Evolutionary conservation across 345 rosid genomes (phyloP).

Genomic region (Diplotaxis tenuifolia): DNA sequence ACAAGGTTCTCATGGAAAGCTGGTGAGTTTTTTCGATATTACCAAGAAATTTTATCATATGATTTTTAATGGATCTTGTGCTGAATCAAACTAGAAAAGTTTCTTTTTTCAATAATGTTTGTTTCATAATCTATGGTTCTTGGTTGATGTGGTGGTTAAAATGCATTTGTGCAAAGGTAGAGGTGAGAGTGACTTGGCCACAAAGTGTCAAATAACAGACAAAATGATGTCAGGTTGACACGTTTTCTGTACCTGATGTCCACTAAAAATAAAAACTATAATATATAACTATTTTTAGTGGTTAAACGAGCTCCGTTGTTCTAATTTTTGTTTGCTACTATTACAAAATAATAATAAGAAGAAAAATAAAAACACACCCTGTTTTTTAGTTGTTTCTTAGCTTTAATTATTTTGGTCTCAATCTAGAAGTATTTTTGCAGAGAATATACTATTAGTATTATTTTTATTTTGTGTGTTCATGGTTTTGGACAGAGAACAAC

Average conservation of each 20-base stretch:
- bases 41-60: neutral
- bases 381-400: neutral
- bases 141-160: neutral
- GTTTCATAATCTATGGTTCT: conserved; percentile 2
- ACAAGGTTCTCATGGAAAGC: conserved; percentile 91
- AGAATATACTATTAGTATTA: neutral
- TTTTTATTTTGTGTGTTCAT: neutral
- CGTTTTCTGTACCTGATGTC: conserved; percentile 8
- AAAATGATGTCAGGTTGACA: neutral
- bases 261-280: neutral
- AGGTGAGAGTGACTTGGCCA: neutral
- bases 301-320: neutral
- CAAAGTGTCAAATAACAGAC: conserved; percentile 17
- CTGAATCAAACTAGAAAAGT: neutral
- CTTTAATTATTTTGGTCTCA: neutral
- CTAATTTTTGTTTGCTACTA: neutral
- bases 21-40: conserved; percentile 47
- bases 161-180: conserved; percentile 6
- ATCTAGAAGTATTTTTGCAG: neutral
- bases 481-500: neutral
- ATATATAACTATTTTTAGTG: neutral
- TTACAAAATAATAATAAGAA: neutral
- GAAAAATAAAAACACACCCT: neutral
- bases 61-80: conserved; percentile 5
- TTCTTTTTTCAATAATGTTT: neutral